Base-by-base conservation (phyloP, 2,329 filamentous ascomycete genomes). In the Fusarium agapanthi region DNA sequence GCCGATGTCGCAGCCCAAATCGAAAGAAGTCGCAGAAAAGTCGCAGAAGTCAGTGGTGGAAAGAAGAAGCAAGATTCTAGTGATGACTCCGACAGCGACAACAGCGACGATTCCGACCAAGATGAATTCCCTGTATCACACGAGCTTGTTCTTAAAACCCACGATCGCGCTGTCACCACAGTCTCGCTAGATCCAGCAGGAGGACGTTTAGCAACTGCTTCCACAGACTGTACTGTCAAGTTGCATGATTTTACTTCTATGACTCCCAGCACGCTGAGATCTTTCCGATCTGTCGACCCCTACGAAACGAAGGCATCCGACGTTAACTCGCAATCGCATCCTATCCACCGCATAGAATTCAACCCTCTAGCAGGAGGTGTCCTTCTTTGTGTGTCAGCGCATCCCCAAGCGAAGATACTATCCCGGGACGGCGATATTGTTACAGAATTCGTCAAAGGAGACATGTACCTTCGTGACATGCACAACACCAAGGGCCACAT, bases 381-480 rank as follows among this genome's bases (percentile, higher is more conserved):
- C 68, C 91, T 99, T 67, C 89, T 99, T 38, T 97, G 96, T 75
- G 87, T 98, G 48, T 93, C 95, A 13, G 95, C 95, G 12, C 93
- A 95, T 44, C 92, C 95, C 4, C 95, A 98, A 81, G 94, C 95
- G 18, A 95, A 95, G 81, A 91, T 99, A 30, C 87, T 98, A 80
- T 93, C 90, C 76, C 91, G 96, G 77, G 95, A 99, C 83, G 96
- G 96, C 43, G 94, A 97, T 48, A 87, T 93, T 13, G 77, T 97
- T 54, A 92, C 92, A 3, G 95, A 98, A 79, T 98, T 97, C 74
- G 92, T 95, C 75, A 99, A 99, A 83, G 96, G 96, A 50, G 96
- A 99, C 80, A 98, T 98, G 95, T 99, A 99, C 78, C 84, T 99
- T 74, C 89, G 95, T 61, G 96, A 99, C 81, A 97, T 98, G 92